Evolutionary conservation across 2,329 filamentous ascomycete species (phyloP), one percentile per base, ranked within the genome.

Genomic region (Colletotrichum sp.): DNA sequence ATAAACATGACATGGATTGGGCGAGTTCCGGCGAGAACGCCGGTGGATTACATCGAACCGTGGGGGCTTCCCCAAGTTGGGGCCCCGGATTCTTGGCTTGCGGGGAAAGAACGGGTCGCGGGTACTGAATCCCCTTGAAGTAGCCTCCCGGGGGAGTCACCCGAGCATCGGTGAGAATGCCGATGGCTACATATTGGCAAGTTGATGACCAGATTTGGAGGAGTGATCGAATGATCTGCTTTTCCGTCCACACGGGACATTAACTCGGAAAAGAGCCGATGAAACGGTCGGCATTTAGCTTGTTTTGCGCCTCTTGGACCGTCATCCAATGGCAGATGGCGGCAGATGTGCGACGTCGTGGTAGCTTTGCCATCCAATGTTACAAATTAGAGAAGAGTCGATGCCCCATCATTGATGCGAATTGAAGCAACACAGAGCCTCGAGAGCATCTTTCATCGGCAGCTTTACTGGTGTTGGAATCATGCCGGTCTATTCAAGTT

Each of bases 41-140:
- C 70, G 70, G 62, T 61, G 49, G 52, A 64, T 30, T 59, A 19
- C 22, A 19, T 57, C 55, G 15, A 22, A 16, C 9, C n/a, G 57
- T 29, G 55, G 57, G 36, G 68, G 36, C 11, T 29, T 27, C 64
- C 36, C 55, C n/a, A 68, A 36, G 27, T 65, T 62, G 71, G 64
- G 55, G 71, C 71, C 71, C 71, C 63, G 39, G 71, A 72, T 68
- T 63, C 64, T 63, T 72, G 71, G 64, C 36, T 62, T 72, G 71
- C 64, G 64, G 71, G 71, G 71, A 22, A 69, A 49, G 52, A 52
- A 32, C 44, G 36, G 62, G 49, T 61, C 32, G 16, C 32, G 16
- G 19, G 19, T 39, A 64, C 62, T 29, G 22, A 64, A 15, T 64
- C 59, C 32, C 25, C n/a, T 16, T n/a, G 32, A 36, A 27, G 62